Percentiles rank a stretch among this genome's conserved stretches.
Evolutionary conservation across 768 basidiomycete genomes (phyloP).

Genomic region (Boletus subcaerulescens): DNA sequence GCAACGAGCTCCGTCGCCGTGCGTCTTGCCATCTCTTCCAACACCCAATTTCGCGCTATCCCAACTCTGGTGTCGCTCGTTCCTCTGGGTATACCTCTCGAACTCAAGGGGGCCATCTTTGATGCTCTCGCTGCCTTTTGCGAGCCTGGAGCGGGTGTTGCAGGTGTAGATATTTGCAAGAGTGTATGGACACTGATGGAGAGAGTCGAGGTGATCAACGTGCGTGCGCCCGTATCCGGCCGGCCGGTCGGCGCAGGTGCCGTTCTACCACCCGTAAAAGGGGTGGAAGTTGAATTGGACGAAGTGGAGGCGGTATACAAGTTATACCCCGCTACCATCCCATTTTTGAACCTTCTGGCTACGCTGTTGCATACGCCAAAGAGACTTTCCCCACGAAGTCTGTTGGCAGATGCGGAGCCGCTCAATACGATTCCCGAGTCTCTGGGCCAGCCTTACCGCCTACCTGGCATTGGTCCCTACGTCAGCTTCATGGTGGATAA

Average conservation of each 20-base stretch:
- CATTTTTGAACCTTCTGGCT: slow-evolving; percentile 80
- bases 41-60: slow-evolving; percentile 77
- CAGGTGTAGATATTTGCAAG: slow-evolving; percentile 78
- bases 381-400: slow-evolving; percentile 58
- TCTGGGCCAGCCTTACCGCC: slow-evolving; percentile 76
- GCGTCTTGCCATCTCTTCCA: slow-evolving; percentile 71
- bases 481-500: slow-evolving; percentile 86
- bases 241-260: slow-evolving; percentile 25
- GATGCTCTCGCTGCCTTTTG: slow-evolving; percentile 82
- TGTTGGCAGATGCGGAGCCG: slow-evolving; percentile 55
- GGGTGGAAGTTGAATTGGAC: slow-evolving; percentile 84
- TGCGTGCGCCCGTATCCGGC: slow-evolving; percentile 45
- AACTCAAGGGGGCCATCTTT: slow-evolving; percentile 84
- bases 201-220: slow-evolving; percentile 77
- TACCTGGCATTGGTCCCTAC: slow-evolving; percentile 80
- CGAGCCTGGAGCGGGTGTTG: slow-evolving; percentile 67
- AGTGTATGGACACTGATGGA: slow-evolving; percentile 86
- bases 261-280: slow-evolving; percentile 57
- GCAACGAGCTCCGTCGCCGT: slow-evolving; percentile 73
- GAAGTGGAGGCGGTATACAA: slow-evolving; percentile 78
- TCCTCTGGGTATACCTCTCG: slow-evolving; percentile 80
- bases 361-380: slow-evolving; percentile 84
- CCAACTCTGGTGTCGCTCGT: slow-evolving; percentile 76
- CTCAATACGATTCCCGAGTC: slow-evolving; percentile 76
- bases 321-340: slow-evolving; percentile 84